Conservation (phyloP, 208 protist genomes). For the Trypanosoma avium region DNA sequence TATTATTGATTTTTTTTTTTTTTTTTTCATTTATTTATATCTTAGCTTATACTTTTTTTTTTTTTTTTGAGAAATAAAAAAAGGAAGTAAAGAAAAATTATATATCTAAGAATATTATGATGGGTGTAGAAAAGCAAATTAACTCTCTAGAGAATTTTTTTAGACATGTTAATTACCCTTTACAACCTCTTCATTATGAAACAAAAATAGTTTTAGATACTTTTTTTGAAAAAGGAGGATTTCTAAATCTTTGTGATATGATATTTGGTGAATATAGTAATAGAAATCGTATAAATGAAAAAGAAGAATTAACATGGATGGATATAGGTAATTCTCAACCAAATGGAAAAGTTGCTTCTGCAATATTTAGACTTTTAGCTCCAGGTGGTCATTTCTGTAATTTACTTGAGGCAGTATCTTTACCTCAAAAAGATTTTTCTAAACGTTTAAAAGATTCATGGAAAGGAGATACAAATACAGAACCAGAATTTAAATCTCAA, state of each 20-base stretch:
- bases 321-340: slow-evolving; percentile 67
- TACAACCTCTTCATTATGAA: slow-evolving; percentile 44
- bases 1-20: slow-evolving; percentile 24
- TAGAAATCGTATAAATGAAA: slow-evolving; percentile 4
- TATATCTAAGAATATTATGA: slow-evolving; percentile 14
- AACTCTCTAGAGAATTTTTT: slow-evolving; percentile 36
- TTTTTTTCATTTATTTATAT: slow-evolving; percentile 12
- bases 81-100: no score
- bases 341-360: slow-evolving; percentile 46
- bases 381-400: slow-evolving; percentile 61
- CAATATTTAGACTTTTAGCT: slow-evolving; percentile 61
- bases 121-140: slow-evolving; percentile 29
- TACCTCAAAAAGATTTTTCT: slow-evolving; percentile 50
- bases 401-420: slow-evolving; percentile 66
- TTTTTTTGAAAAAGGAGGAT: slow-evolving; percentile 62
- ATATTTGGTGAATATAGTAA: slow-evolving; percentile 54
- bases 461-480: slow-evolving; percentile 32
- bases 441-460: slow-evolving; percentile 44
- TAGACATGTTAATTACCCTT: slow-evolving; percentile 40
- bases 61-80: slow-evolving; percentile 2
- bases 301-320: slow-evolving; percentile 60
- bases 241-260: slow-evolving; percentile 66
- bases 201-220: slow-evolving; percentile 58
- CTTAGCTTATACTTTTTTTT: slow-evolving; percentile 16
- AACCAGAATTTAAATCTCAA: slow-evolving; percentile 20